Base-by-base conservation (phyloP, 1,284 basidiomycete genomes). In the Trichosporon coremiiforme region DNA sequence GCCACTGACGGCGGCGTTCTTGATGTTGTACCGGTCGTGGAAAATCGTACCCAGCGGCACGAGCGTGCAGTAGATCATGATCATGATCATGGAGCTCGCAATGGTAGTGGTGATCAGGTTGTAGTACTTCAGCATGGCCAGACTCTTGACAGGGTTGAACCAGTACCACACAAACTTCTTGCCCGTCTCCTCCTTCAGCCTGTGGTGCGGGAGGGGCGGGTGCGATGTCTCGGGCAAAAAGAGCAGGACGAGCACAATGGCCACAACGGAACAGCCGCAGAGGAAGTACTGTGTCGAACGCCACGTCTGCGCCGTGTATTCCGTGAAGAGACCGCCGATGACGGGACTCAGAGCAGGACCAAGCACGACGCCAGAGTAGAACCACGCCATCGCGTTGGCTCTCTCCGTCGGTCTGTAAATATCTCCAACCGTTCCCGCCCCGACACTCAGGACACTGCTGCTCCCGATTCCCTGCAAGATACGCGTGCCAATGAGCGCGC, bases 141-240 rank as follows among this genome's bases (percentile, higher is more conserved):
- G 71, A 41, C 86, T 85, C 1, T 78, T 74, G 62, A 91, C 83
- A 1, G 90, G 90, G 77, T 91, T 91, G 67, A 90, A 78, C 79
- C 85, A 86, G 9, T 87, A 85, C 47, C 83, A 75, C 17, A 84
- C 79, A 66, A 83, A 85, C 66, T 78, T 83, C 63, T 80, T 78
- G 29, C 77, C 80, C 29, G 72, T 74, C 36, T 77, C 73, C 31
- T 74, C 73, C 53, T 74, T 72, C 1, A 79, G 70, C 0, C 67
- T 66, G 17, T 76, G 65, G 68, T 83, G 81, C 0, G 80, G 86
- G 70, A 66, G 84, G 77, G 65, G 88, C 83, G 76, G 81, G 75
- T 90, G 89, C 17, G 85, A 86, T 1, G 91, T 93, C 77, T 94
- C 92, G 0, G 92, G 91, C 17, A 92, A 85, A 68, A 87, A 86